Conservation (phyloP, 1,284 basidiomycete genomes). For the Trichosporon sp. region DNA sequence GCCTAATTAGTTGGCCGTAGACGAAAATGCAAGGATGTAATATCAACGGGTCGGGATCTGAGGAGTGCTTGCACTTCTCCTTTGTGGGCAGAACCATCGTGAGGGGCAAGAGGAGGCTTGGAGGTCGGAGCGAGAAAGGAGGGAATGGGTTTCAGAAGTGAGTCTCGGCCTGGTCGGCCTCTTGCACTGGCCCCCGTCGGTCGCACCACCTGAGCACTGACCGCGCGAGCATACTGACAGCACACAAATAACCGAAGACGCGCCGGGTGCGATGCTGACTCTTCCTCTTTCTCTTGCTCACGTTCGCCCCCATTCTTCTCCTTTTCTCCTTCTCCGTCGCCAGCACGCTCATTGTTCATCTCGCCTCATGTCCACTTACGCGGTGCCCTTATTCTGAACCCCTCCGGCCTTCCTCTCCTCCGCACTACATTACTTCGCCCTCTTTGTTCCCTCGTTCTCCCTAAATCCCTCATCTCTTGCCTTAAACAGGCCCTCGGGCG, state of each 20-base stretch:
- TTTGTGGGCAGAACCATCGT: no score
- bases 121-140: background rate
- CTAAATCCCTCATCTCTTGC: background rate
- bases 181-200: background rate
- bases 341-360: background rate
- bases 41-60: background rate
- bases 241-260: background rate
- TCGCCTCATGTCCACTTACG: background rate
- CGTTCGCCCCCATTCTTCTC: background rate
- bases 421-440: background rate
- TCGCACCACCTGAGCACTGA: constrained; percentile 2
- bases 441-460: background rate
- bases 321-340: background rate
- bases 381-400: background rate
- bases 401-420: background rate
- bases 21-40: constrained; percentile 7
- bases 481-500: background rate
- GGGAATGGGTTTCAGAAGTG: background rate
- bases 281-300: background rate
- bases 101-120: background rate
- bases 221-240: background rate
- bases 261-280: background rate
- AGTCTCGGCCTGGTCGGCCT: background rate
- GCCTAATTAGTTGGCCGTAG: constrained; percentile 4
- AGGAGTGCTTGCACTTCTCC: background rate